Evolutionary conservation across 2,329 filamentous ascomycete species (phyloP), one percentile per base, ranked within the genome.

Genomic region (Paecilomyces fulvus): DNA sequence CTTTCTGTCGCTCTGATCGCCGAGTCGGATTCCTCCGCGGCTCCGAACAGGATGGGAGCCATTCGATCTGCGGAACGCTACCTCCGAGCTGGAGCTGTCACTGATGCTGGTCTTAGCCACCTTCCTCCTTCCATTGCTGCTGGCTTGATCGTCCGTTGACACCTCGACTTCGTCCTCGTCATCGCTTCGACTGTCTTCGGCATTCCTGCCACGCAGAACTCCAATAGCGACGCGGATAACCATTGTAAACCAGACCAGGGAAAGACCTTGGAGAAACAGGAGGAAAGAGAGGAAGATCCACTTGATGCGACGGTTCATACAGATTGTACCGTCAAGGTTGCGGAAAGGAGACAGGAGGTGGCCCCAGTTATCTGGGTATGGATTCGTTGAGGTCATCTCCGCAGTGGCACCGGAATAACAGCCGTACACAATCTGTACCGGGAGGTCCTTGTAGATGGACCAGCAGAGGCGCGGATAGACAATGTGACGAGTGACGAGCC

Each of bases 161-260:
- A 28, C 7, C 23, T 84, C 83, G 2, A 82, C 85, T 21, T 86
- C 89, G 5, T 77, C 87, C 73, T 95, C 91, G 61, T 90, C 90
- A 64, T 96, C 92, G 60, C 90, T 95, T 56, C 94, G 85, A 17
- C 84, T 82, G 67, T 99, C 94, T 61, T 96, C 91, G 4, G 92
- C 91, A 30, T 83, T 83, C 30, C 92, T 92, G 17, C 67, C 70
- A 53, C 80, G 82, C 33, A 97, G 69, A 5, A 97, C 91, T 59
- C 87, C 86, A 60, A 88, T 80, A 21, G 91, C 91, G 2, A 99
- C 89, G 56, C 85, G 84, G 43, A 92, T 74, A 63, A 97, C 96
- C 85, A 96, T 88, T 60, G 79, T 80, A 67, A 97, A 95, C 94
- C 94, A 97, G 59, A 89, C 80, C 33, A 95, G 77, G 30, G 89